Percentiles rank a stretch among this genome's conserved stretches.
Conservation (phyloP, 352 stramenopile species). For the Aphanomyces euteiches region DNA sequence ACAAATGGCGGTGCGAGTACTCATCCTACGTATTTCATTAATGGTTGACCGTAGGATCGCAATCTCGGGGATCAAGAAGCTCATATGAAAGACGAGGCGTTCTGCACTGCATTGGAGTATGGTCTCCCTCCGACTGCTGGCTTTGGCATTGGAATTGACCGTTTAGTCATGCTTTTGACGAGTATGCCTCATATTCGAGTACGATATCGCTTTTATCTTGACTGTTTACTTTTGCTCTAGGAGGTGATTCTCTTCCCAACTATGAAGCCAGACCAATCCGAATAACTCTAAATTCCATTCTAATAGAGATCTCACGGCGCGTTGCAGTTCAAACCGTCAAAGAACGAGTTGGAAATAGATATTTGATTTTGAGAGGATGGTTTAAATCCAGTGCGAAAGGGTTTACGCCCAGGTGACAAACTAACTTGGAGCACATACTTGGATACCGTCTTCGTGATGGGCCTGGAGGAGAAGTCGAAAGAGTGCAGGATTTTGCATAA, state of each 20-base stretch:
- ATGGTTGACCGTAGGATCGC: slow-evolving; percentile 42
- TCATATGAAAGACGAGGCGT: slow-evolving; percentile 94
- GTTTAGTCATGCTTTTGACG: slow-evolving; percentile 98
- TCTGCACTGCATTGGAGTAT: slow-evolving; percentile 97
- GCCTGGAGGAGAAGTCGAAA: neutral
- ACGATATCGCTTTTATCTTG: slow-evolving; percentile 32
- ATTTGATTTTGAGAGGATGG: no score
- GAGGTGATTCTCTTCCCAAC: slow-evolving; percentile 99
- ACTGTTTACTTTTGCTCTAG: slow-evolving; percentile 49
- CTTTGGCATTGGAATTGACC: slow-evolving; percentile 97
- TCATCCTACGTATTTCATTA: slow-evolving; percentile 4
- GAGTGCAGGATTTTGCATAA: slow-evolving; percentile 1
- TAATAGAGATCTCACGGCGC: neutral
- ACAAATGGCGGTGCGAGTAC: slow-evolving; percentile 65
- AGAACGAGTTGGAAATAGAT: no score
- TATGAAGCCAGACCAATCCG: slow-evolving; percentile 89
- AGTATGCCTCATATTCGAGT: slow-evolving; percentile 97
- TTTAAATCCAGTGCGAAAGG: neutral
- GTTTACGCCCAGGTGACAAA: neutral
- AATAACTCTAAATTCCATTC: slow-evolving; percentile 14
- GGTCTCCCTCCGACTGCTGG: slow-evolving; percentile 95
- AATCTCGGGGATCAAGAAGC: slow-evolving; percentile 83
- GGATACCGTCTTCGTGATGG: neutral
- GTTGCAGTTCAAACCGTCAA: no score
- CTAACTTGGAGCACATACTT: slow-evolving; percentile 1